Conservation (phyloP, 208 protist species). For the Herpetomonas samuelpessoai region DNA sequence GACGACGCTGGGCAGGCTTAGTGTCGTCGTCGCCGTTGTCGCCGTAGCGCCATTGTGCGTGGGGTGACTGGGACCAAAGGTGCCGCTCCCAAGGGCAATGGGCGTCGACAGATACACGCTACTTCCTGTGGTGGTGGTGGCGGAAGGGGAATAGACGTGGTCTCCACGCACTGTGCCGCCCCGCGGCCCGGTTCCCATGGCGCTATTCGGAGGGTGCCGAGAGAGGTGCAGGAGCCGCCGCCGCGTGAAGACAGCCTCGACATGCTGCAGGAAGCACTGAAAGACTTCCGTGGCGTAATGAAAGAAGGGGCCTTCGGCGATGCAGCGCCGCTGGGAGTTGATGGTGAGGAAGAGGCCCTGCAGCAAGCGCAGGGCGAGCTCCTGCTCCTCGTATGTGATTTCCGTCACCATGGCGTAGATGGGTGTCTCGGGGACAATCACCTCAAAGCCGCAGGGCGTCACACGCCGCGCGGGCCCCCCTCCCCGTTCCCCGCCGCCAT, state of each 20-base stretch:
- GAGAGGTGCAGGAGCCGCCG: constrained; percentile 20
- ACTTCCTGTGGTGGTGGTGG: too few relatives aligned
- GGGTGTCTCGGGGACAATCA: neutral
- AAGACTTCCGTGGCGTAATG: constrained; percentile 77
- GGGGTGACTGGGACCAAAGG: too few relatives aligned
- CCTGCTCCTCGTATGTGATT: constrained; percentile 82
- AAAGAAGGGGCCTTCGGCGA: constrained; percentile 65
- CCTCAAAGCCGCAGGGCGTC: neutral
- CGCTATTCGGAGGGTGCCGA: constrained; percentile 20
- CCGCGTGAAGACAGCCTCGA: constrained; percentile 51
- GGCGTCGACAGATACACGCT: too few relatives aligned
- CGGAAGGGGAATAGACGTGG: too few relatives aligned
- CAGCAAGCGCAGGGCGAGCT: constrained; percentile 76
- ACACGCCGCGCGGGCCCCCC: neutral
- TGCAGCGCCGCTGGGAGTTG: constrained; percentile 67
- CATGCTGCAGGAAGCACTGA: constrained; percentile 82
- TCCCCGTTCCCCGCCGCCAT: neutral
- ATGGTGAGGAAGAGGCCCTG: constrained; percentile 74
- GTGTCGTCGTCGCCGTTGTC: too few relatives aligned
- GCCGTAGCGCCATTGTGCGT: too few relatives aligned
- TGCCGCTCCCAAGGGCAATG: too few relatives aligned
- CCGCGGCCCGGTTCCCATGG: too few relatives aligned
- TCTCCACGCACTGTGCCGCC: too few relatives aligned
- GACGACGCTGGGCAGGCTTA: too few relatives aligned
- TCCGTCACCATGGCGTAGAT: constrained; percentile 28